Percentiles rank a stretch among this genome's conserved stretches.
These are phyloP conservation scores for Waltiozyma sp. DNA, from an alignment of 1,139 yeast genomes.

Conservation along the genomic window DNA sequence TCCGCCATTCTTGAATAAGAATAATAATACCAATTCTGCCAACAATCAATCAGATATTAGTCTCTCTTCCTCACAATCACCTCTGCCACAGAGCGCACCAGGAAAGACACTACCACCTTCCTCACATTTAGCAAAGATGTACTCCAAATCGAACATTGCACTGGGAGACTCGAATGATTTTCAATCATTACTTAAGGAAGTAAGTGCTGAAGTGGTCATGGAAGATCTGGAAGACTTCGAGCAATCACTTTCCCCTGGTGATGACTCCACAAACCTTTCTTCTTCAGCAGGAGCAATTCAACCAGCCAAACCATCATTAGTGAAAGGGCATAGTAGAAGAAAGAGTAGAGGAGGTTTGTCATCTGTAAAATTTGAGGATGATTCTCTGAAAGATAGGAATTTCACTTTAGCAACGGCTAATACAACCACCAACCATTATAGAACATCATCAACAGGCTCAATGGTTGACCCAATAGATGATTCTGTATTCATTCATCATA, in stretches of 20 bases:
- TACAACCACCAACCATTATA: not conserved
- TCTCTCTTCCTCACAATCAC: not conserved
- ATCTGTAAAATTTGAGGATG: slow-evolving; percentile 14
- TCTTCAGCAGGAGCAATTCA: slow-evolving; percentile 2
- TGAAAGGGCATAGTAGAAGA: slow-evolving; percentile 15
- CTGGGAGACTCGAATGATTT: slow-evolving; percentile 12
- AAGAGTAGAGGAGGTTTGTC: slow-evolving; percentile 19
- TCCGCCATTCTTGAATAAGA: slow-evolving; percentile 4
- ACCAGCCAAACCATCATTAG: slow-evolving; percentile 1
- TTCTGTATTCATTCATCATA: not conserved
- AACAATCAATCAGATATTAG: not conserved
- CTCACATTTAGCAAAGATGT: slow-evolving; percentile 19
- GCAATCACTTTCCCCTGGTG: not conserved
- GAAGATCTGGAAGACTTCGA: slow-evolving; percentile 8
- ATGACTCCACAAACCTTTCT: slow-evolving; percentile 1
- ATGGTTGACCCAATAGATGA: slow-evolving; percentile 2
- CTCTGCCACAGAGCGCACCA: not conserved
- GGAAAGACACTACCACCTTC: slow-evolving; percentile 2
- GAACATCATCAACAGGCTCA: slow-evolving; percentile 3
- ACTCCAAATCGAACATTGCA: slow-evolving; percentile 5
- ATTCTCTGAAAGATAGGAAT: not conserved
- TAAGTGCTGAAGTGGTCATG: slow-evolving; percentile 15
- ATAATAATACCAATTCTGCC: not conserved
- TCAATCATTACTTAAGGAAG: slow-evolving; percentile 22
- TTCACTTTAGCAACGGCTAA: not conserved